A percentile compares a stretch with the other conserved stretches of the same genome.
Evolutionary conservation across 2,329 filamentous ascomycete genomes (phyloP).

Genomic region (Fusarium humuli): DNA sequence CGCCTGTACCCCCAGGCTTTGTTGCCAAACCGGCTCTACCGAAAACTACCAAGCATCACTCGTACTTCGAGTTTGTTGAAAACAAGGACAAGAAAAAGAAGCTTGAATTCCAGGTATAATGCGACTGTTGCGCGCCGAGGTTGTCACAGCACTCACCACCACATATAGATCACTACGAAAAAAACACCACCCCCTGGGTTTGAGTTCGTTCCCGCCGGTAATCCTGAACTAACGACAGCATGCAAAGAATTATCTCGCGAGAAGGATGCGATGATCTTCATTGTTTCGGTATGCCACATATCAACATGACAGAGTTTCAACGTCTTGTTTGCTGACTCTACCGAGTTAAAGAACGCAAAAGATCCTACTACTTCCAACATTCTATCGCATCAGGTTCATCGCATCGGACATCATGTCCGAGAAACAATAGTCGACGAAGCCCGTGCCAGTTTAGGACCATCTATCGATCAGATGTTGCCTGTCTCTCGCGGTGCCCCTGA

Average conservation of each 20-base stretch:
- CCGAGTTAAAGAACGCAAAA: slow-evolving; percentile 47
- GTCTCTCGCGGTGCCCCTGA: slow-evolving; percentile 58
- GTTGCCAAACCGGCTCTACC: slow-evolving; percentile 55
- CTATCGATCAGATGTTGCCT: slow-evolving; percentile 36
- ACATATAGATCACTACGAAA: slow-evolving; percentile 63
- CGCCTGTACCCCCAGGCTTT: slow-evolving; percentile 51
- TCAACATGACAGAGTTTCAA: not conserved
- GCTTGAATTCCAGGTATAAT: slow-evolving; percentile 69
- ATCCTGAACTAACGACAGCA: slow-evolving; percentile 68
- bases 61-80: slow-evolving; percentile 73
- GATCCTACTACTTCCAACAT: slow-evolving; percentile 50
- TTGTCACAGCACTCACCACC: slow-evolving; percentile 46
- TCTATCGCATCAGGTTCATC: slow-evolving; percentile 66
- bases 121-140: slow-evolving; percentile 30
- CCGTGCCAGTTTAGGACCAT: slow-evolving; percentile 46
- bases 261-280: slow-evolving; percentile 72
- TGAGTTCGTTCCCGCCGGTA: slow-evolving; percentile 71
- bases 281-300: slow-evolving; percentile 67
- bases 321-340: slow-evolving; percentile 21
- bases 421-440: slow-evolving; percentile 70
- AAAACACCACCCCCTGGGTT: slow-evolving; percentile 69
- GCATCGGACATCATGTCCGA: slow-evolving; percentile 71
- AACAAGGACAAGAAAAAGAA: slow-evolving; percentile 73
- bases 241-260: slow-evolving; percentile 75
- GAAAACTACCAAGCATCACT: slow-evolving; percentile 66